phyloP scores from a whole-genome alignment of 148 eudicot genomes.

The Heliosperma pusillum region DNA sequence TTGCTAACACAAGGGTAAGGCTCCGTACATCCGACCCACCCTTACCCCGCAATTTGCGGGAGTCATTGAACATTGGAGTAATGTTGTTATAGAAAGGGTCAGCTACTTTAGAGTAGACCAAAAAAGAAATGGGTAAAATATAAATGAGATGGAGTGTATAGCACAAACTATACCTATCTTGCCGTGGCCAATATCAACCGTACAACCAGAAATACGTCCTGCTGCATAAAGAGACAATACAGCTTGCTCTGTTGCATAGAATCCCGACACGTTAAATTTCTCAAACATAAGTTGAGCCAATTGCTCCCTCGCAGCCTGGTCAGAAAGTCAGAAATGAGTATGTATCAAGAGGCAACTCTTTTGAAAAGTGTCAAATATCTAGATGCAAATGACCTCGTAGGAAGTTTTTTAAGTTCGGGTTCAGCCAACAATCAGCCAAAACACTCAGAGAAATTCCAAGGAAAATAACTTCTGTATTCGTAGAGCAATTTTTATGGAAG shows the following conservation, averaged over 20 bases:
- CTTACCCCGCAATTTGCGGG: too few relatives aligned
- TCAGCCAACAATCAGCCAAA: not conserved
- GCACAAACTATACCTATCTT: slow-evolving; percentile 58
- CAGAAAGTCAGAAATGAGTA: slow-evolving; percentile 9
- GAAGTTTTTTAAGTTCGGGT: not conserved
- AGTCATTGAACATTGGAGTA: too few relatives aligned
- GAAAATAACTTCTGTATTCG: not conserved
- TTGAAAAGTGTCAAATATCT: not conserved
- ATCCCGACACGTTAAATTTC: slow-evolving; percentile 92
- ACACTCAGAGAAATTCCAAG: not conserved
- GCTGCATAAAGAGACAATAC: slow-evolving; percentile 95
- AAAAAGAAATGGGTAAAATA: too few relatives aligned
- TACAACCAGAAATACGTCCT: slow-evolving; percentile 96
- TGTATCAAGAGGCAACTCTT: not conserved
- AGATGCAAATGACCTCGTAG: not conserved
- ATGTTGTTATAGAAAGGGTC: not conserved
- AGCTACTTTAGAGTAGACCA: too few relatives aligned
- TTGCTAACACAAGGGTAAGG: too few relatives aligned
- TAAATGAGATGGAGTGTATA: too few relatives aligned
- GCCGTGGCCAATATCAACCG: slow-evolving; percentile 98
- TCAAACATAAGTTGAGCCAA: slow-evolving; percentile 98
- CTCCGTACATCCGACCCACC: too few relatives aligned
- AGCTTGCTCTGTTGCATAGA: slow-evolving; percentile 95
- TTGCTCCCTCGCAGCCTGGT: slow-evolving; percentile 80
- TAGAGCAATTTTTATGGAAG: not conserved